Base-by-base conservation (phyloP, 352 stramenopile genomes). In the Globisporangium mamillatum region DNA sequence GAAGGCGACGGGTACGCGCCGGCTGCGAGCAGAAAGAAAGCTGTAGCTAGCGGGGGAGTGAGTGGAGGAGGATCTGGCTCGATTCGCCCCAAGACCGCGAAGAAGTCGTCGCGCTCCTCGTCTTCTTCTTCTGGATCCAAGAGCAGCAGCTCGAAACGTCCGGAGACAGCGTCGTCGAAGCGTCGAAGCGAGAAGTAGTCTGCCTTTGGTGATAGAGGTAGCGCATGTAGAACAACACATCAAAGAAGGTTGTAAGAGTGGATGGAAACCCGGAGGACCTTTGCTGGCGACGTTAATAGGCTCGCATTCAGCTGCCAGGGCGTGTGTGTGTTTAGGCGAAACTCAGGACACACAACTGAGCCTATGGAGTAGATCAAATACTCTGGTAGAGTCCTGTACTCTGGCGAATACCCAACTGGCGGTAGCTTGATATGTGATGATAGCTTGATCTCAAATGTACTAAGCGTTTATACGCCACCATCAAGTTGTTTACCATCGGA, bases 1-100 rank as follows among this genome's bases (percentile, higher is more conserved):
- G 84, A 94, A 68, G 81, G 83, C 6, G 84, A 93, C 53, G 87
- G 87, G 14, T 93, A 93, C 62, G 87, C 87, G 18, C 82, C 85
- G 20, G 87, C 86, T 16, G 71, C 81, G 16, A 79, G 69, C 48
- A 73, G 82, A 1, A 89, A 82, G 72, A 90, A 86, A 56, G 36
- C 59, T 16, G 25, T 22, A 18, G 50, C 57, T 6, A 14, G 25
- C 3, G 56, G 10, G 6, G 12, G 29, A 25, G 27, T 1, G 29
- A 5, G 22, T 61, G n/a, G 22, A 10, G 63, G 32, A 57, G 64
- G 10, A 66, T 70, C 29, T 38, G 64, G 10, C 69, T 70, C 29
- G 56, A 74, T 70, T 57, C 77, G 81, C 10, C 81, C 80, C 1
- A 88, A 87, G 46, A 90, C 84, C 0, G 80, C 81, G 1, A 90